Evolutionary conservation across 805 yeast genomes (phyloP), one percentile per base, ranked within the genome.

Genomic region (Ogataea saltuana): DNA sequence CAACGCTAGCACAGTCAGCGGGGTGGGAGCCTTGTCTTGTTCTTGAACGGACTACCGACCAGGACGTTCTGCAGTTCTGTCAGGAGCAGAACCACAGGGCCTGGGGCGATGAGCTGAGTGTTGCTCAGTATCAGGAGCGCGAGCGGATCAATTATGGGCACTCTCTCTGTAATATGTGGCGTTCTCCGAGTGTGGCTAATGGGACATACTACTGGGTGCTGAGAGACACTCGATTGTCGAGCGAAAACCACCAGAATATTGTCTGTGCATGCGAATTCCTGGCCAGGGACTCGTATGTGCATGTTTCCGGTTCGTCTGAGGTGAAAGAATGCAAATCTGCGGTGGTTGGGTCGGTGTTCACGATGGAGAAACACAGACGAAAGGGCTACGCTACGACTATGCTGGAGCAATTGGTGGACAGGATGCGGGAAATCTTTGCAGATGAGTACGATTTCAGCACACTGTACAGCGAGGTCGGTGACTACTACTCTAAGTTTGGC

Each of bases 391-490:
- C 85, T 0, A 59, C 60, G 6, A 41, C 44, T 20, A 72, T 82
- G 82, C 63, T 82, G 33, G 44, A 44, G 11, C 35, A 42, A 18
- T 51, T 78, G 27, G 63, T 67, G 41, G 50, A 60, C 5, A 15
- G 47, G 31, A 32, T 57, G 32, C 26, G 26, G 4, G 30, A 47
- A 2, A 11, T 51, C 7, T 58, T 57, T 8, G 16, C 26, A 44
- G 73, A 65, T 18, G 48, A 61, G 3, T 33, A 60, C 23, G 60
- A 60, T 20, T 60, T 69, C 23, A 60, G 72, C 27, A 68, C 69
- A 30, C 70, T 88, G 39, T 87, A 86, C 71, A 83, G 91, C 48
- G 93, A 83, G 37, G 78, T 85, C 16, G 91, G 85, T 12, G 74
- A 71, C 23, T 86, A 74, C 52, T 88, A 88, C 60, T 65, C 70